Base-by-base conservation (phyloP, 129 eudicot genomes). In the Artemisia tridentata region DNA sequence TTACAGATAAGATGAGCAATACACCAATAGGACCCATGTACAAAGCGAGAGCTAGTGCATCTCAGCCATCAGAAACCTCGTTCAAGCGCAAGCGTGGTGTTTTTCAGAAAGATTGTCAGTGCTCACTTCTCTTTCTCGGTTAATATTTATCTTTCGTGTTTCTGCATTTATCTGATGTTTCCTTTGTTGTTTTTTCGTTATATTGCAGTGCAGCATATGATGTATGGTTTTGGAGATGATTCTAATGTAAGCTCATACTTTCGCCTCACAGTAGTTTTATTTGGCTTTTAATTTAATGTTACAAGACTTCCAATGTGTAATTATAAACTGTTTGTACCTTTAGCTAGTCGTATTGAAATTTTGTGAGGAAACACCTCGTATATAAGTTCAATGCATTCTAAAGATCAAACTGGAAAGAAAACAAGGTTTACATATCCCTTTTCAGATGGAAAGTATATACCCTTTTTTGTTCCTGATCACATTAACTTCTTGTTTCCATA, bases 211-310 rank as follows among this genome's bases (percentile, higher is more conserved):
- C 97, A 91, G 69, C 97, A 86, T 79, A 91, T 91, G 96, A 84
- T 91, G 97, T 91, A 91, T 84, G 97, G 97, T 54, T 91, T 88
- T 54, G 92, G 97, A 54, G 92, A 91, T 68, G 96, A 88, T 73
- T 49, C 75, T 34, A 88, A 91, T 77, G 97, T 91, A 81, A 64
- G 97, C 16, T 63, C 48, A n/a, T 11, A 8, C 62, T 19, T 73
- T 67, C 51, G n/a, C 60, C 14, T 31, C 72, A 20, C 31, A 13
- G 0, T 18, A 1, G 23, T 52, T 61, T 62, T 62, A 14, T 54
- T n/a, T 21, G 20, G 65, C 3, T 41, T 60, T 17, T 65, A 51
- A n/a, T 18, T 58, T 2, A 7, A 11, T n/a, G 10, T 49, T 63
- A 48, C 62, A 54, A 14, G 14, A n/a, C 3, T 4, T 3, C 5